Evolutionary conservation across 805 yeast genomes (phyloP), one percentile per base, ranked within the genome.

Genomic region (Barnettozyma vustinii): DNA sequence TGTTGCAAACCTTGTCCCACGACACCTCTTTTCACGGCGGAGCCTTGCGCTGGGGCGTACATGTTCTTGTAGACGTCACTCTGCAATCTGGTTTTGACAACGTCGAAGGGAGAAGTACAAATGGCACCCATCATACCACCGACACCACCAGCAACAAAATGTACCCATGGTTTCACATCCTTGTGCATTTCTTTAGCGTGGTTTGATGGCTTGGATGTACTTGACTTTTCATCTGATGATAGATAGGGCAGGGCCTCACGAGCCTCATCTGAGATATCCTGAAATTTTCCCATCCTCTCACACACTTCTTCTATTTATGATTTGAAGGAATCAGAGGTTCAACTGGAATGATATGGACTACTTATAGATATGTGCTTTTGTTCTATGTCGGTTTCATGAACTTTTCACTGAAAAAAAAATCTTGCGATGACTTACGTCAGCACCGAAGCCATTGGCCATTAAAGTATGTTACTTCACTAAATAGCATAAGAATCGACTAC

Each of bases 71-170:
- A 91, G 7, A 84, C 87, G 61, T 90, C 96, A 52, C 96, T 85
- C 65, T 94, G 99, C 48, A 94, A 70, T 60, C 99, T 76, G 0
- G 99, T 94, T 63, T 94, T 94, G 35, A 94, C 97, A 44, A 94
- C 95, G 66, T 91, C 99, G 53, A 94, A 79, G 1, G 99, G 99
- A 58, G 96, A 84, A 0, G 99, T 94, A 47, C 82, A 83, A 3
- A 92, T 70, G 2, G 99, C 96, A 23, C 99, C 99, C 27, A 92
- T 87, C 97, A 94, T 94, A 15, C 99, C 99, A 32, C 97, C 99
- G 23, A 87, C 65, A 13, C 96, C 96, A 45, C 94, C 95, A 12
- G 95, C 91, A n/a, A 87, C 87, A 62, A 87, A 87, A 67, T 86
- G 92, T 6, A 85, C 89, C 92, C 77, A 74, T 30, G 78, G 77